Evolutionary conservation across 2,329 filamentous ascomycete species (phyloP).

Genomic region (Sclerotinia trifoliorum): DNA sequence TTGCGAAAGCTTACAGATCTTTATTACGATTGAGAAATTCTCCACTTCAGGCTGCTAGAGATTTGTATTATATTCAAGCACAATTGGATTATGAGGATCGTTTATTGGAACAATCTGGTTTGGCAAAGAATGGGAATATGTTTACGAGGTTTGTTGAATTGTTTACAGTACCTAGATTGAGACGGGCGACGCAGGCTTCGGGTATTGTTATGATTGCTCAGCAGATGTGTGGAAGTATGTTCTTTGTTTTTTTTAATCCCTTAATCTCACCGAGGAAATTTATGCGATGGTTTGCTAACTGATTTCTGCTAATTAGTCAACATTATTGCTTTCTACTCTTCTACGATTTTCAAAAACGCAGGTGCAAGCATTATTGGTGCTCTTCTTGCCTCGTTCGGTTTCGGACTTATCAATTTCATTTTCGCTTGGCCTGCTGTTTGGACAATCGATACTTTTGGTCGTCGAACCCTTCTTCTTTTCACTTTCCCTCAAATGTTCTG

Average conservation of each 20-base stretch:
- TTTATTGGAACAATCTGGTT: conserved; percentile 43
- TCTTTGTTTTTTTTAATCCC: conserved; percentile 39
- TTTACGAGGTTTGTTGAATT: conserved; percentile 60
- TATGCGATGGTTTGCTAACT: neutral
- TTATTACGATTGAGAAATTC: conserved; percentile 57
- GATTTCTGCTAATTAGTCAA: conserved; percentile 44
- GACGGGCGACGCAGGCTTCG: conserved; percentile 72
- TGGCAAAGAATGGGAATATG: conserved; percentile 46
- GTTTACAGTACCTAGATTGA: conserved; percentile 67
- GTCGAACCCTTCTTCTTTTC: conserved; percentile 59
- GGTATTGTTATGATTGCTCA: conserved; percentile 60
- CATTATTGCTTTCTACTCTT: conserved; percentile 75
- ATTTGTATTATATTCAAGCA: conserved; percentile 59
- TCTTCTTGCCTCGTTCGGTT: conserved; percentile 62
- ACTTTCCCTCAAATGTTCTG: conserved; percentile 68
- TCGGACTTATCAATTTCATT: conserved; percentile 63
- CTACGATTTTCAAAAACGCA: conserved; percentile 58
- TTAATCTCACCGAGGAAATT: neutral
- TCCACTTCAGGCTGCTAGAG: conserved; percentile 59
- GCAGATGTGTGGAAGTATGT: conserved; percentile 42
- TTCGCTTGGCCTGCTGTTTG: conserved; percentile 56
- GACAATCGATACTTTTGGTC: conserved; percentile 67
- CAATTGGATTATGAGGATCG: conserved; percentile 49
- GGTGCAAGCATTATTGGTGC: conserved; percentile 56
- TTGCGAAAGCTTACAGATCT: conserved; percentile 55